These are phyloP conservation scores for Amanita pseudoporphyria DNA, from an alignment of 768 basidiomycete genomes.

Conservation along the genomic window DNA sequence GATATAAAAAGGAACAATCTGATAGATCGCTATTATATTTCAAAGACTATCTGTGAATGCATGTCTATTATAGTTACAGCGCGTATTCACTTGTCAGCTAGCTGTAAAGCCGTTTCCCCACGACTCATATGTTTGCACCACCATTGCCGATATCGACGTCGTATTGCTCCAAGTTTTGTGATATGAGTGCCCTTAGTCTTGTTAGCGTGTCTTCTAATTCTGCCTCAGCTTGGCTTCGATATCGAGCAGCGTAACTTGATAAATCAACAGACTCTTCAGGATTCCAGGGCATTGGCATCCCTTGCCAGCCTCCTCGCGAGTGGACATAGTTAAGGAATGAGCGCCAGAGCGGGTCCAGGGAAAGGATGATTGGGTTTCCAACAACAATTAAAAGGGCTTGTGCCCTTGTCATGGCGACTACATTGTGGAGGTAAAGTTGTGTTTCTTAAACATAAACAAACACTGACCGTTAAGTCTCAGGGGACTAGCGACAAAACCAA, in stretches of 20 bases:
- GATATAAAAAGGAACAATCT: too few species aligned
- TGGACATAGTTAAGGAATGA: constrained; percentile 49
- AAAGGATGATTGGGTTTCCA: constrained; percentile 49
- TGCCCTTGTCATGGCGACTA: constrained; percentile 55
- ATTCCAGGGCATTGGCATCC: constrained; percentile 1
- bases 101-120: too few species aligned
- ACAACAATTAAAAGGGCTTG: constrained; percentile 50
- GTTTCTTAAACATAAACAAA: background rate
- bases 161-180: background rate
- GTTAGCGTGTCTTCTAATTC: background rate
- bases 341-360: constrained; percentile 55
- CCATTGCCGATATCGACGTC: constrained; percentile 3
- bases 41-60: too few species aligned
- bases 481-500: constrained; percentile 50
- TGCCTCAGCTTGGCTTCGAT: constrained; percentile 1
- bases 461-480: constrained; percentile 49
- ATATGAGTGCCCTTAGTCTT: background rate
- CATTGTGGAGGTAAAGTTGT: background rate
- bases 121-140: too few species aligned
- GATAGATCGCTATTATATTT: too few species aligned
- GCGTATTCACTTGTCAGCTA: too few species aligned
- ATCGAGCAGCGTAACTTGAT: background rate
- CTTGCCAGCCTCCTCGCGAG: constrained; percentile 38
- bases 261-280: constrained; percentile 1
- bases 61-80: background rate